phyloP scores from a whole-genome alignment of 2,329 filamentous ascomycete species.

The Alternaria alternata region DNA sequence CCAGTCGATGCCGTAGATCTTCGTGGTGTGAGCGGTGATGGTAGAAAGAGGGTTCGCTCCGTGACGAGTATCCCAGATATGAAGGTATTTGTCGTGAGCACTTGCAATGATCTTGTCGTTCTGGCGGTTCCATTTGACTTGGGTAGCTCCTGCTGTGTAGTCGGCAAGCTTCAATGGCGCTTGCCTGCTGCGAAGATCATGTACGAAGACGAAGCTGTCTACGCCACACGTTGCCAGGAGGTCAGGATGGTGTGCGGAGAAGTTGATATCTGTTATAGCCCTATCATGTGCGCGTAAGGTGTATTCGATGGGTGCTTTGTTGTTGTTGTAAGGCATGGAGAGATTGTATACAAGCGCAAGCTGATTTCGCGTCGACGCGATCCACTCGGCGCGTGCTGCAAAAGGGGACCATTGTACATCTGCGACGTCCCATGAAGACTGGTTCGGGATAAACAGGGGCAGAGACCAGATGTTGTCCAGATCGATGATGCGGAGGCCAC shows the following conservation, averaged over 20 bases:
- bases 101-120: constrained; percentile 88
- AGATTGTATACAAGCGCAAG: constrained; percentile 95
- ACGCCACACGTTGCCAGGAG: constrained; percentile 89
- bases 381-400: constrained; percentile 87
- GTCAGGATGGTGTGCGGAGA: constrained; percentile 91
- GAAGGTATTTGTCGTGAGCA: constrained; percentile 85
- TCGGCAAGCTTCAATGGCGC: constrained; percentile 70
- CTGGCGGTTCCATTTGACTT: constrained; percentile 93
- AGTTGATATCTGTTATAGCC: constrained; percentile 96
- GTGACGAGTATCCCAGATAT: constrained; percentile 89
- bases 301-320: constrained; percentile 85
- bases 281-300: constrained; percentile 85
- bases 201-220: constrained; percentile 91
- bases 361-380: constrained; percentile 93
- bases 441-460: constrained; percentile 84
- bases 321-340: constrained; percentile 59
- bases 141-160: constrained; percentile 92
- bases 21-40: constrained; percentile 87
- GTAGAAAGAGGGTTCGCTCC: constrained; percentile 80
- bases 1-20: constrained; percentile 97
- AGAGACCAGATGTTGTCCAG: constrained; percentile 88
- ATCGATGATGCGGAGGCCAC: constrained; percentile 90
- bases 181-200: constrained; percentile 75
- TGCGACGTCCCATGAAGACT: constrained; percentile 91
- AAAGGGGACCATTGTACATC: constrained; percentile 98